phyloP scores from a whole-genome alignment of 352 stramenopile genomes.

The Phytophthora ohioensis region DNA sequence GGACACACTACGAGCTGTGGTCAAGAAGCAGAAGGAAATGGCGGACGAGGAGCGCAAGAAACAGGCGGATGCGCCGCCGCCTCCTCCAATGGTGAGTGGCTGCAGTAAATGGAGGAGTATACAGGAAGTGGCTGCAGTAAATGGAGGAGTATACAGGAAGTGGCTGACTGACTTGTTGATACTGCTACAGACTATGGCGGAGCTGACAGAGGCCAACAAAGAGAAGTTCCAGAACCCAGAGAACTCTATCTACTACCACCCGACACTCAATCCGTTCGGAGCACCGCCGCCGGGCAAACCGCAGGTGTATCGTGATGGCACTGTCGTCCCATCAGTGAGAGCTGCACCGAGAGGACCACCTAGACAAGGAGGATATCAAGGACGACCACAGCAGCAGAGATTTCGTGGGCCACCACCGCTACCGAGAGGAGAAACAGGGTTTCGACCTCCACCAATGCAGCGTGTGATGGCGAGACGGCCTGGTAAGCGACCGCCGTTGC shows the following conservation, averaged over 20 bases:
- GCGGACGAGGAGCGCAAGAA: conserved; percentile 53
- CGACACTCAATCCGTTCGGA: conserved; percentile 81
- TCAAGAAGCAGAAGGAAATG: conserved; percentile 81
- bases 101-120: neutral
- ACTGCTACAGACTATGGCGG: conserved; percentile 52
- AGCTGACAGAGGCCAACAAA: conserved; percentile 63
- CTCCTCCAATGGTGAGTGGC: conserved; percentile 39
- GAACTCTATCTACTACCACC: conserved; percentile 87
- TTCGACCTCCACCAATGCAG: conserved; percentile 20
- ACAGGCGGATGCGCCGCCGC: conserved; percentile 39
- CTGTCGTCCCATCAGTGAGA: neutral
- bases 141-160: neutral
- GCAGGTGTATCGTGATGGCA: conserved; percentile 59
- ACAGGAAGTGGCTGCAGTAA: neutral
- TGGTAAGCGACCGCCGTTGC: conserved; percentile 72
- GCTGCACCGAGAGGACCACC: conserved; percentile 15
- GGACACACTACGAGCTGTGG: conserved; percentile 65
- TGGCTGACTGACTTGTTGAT: conserved; percentile 15
- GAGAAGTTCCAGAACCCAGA: conserved; percentile 78
- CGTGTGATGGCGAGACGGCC: conserved; percentile 41
- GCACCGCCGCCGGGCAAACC: conserved; percentile 69
- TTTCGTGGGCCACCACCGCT: conserved; percentile 15
- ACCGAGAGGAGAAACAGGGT: neutral
- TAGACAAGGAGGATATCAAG: conserved; percentile 17
- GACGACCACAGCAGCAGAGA: conserved; percentile 22